Conservation (phyloP, 306 rosid genomes). For the Cucumis melo region DNA sequence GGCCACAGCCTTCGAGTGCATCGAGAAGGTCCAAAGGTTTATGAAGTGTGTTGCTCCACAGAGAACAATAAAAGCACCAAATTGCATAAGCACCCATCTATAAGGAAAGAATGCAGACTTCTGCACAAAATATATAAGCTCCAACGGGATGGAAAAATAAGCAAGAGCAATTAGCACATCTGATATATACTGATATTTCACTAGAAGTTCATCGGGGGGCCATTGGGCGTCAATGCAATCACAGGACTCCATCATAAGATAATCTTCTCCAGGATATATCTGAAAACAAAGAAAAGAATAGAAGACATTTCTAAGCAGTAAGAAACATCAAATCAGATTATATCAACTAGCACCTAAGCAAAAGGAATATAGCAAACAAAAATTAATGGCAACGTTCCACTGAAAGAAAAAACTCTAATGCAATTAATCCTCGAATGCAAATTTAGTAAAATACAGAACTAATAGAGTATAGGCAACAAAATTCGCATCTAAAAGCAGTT, state of each 20-base stretch:
- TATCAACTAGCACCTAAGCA: neutral
- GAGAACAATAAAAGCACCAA: constrained; percentile 89
- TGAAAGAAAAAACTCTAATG: neutral
- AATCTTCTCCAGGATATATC: neutral
- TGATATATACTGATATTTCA: constrained; percentile 85
- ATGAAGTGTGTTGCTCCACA: constrained; percentile 95
- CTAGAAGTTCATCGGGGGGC: constrained; percentile 83
- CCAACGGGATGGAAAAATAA: constrained; percentile 88
- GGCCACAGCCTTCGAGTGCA: constrained; percentile 68
- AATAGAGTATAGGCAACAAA: neutral
- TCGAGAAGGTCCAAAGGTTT: constrained; percentile 72
- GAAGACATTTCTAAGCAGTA: neutral
- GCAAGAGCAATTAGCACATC: constrained; percentile 78
- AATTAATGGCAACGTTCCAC: neutral
- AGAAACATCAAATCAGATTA: neutral
- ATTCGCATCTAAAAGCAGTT: neutral
- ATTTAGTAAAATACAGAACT: neutral
- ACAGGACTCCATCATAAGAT: constrained; percentile 54
- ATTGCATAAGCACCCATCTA: constrained; percentile 98
- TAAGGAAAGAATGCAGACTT: constrained; percentile 83
- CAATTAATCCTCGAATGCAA: neutral
- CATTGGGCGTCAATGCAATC: constrained; percentile 71
- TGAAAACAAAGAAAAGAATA: neutral
- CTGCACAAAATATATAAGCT: constrained; percentile 83
- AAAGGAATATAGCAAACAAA: neutral